phyloP scores from a whole-genome alignment of 768 basidiomycete genomes.

The Phaffia tasmanica region DNA sequence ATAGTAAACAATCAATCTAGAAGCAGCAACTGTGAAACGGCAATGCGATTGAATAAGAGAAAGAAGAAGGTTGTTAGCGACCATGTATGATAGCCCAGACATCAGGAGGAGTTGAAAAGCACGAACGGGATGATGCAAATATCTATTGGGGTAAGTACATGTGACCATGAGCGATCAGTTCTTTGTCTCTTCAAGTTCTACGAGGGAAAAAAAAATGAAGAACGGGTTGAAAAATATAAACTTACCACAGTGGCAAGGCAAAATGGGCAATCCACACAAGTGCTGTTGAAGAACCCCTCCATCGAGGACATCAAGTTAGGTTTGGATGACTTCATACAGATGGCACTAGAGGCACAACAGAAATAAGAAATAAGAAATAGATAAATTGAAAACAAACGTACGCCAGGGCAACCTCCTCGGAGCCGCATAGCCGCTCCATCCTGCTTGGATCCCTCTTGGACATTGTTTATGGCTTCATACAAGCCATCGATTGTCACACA shows the following conservation, averaged over 20 bases:
- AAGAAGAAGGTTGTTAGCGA: neutral
- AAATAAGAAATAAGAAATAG: no score
- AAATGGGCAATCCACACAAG: constrained; percentile 20
- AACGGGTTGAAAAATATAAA: neutral
- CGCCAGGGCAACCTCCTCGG: no score
- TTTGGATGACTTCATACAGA: no score
- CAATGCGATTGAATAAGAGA: neutral
- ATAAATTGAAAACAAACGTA: no score
- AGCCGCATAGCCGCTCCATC: no score
- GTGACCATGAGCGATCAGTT: neutral
- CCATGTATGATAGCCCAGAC: no score
- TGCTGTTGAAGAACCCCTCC: neutral
- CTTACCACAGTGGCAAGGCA: constrained; percentile 21
- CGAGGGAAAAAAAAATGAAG: neutral
- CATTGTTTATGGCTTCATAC: no score
- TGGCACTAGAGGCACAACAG: no score
- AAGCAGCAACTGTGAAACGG: constrained; percentile 10
- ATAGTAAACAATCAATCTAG: neutral
- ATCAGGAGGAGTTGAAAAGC: no score
- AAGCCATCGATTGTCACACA: no score
- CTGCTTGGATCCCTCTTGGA: no score
- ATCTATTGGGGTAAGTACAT: neutral
- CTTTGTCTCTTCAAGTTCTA: neutral
- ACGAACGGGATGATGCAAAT: constrained; percentile 24
- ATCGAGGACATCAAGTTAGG: no score